phyloP scores from a whole-genome alignment of 2,329 filamentous ascomycete genomes.

The Aspergillus awamori region DNA sequence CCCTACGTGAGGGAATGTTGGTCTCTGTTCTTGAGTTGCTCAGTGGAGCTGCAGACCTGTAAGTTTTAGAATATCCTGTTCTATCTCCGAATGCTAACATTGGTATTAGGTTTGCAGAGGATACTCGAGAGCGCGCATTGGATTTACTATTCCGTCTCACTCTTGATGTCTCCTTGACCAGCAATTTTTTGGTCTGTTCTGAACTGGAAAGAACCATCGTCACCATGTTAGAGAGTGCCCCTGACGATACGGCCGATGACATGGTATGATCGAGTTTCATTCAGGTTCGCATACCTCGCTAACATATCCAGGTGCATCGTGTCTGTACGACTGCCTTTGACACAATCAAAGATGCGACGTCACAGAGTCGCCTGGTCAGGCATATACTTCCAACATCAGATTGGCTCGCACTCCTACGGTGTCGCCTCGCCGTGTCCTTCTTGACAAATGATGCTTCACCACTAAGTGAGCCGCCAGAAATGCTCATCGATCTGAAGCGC shows the following conservation, averaged over 20 bases:
- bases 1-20: slow-evolving; percentile 25
- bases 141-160: slow-evolving; percentile 41
- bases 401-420: slow-evolving; percentile 43
- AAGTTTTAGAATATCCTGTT: slow-evolving; percentile 6
- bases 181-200: slow-evolving; percentile 32
- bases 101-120: slow-evolving; percentile 34
- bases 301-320: slow-evolving; percentile 29
- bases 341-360: slow-evolving; percentile 41
- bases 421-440: slow-evolving; percentile 43
- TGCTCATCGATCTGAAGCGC: slow-evolving; percentile 34
- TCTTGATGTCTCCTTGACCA: slow-evolving; percentile 38
- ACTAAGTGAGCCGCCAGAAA: slow-evolving; percentile 30
- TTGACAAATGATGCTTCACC: slow-evolving; percentile 32
- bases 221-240: slow-evolving; percentile 32
- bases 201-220: slow-evolving; percentile 39
- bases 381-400: slow-evolving; percentile 43
- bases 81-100: slow-evolving; percentile 15
- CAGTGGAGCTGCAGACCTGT: slow-evolving; percentile 36
- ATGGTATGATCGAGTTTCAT: slow-evolving; percentile 22
- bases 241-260: slow-evolving; percentile 22
- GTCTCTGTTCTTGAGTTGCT: slow-evolving; percentile 41
- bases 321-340: slow-evolving; percentile 32
- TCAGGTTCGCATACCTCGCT: slow-evolving; percentile 12
- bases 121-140: slow-evolving; percentile 36
- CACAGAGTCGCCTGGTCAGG: slow-evolving; percentile 45